Percentiles rank a stretch among this genome's conserved stretches.
Evolutionary conservation across 2,329 filamentous ascomycete species (phyloP).

Genomic region (Tetracladium maxilliforme): DNA sequence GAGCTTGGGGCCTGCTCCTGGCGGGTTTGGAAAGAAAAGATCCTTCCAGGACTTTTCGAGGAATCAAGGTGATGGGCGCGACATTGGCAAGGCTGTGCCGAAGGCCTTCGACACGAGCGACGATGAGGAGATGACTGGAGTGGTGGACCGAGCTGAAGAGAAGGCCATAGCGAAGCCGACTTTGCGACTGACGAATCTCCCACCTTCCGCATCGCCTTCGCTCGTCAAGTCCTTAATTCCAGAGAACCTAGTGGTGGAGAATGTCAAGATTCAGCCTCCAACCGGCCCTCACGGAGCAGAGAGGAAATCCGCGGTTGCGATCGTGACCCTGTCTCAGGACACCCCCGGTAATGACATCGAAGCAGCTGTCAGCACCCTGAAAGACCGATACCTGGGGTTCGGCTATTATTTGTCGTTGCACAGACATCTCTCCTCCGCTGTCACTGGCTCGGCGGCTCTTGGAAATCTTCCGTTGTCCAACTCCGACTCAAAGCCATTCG

Average conservation of each 20-base stretch:
- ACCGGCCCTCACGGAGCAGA: constrained; percentile 37
- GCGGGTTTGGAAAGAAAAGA: no score
- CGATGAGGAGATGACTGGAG: constrained; percentile 27
- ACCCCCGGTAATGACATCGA: constrained; percentile 78
- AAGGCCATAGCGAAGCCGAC: constrained; percentile 48
- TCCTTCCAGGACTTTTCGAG: constrained; percentile 12
- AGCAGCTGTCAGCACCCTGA: constrained; percentile 58
- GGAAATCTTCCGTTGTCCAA: no score
- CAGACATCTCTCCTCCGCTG: constrained; percentile 67
- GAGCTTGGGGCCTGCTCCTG: constrained; percentile 38
- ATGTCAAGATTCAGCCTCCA: constrained; percentile 54
- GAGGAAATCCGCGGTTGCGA: constrained; percentile 59
- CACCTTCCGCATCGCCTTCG: constrained; percentile 42
- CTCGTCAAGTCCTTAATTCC: constrained; percentile 45
- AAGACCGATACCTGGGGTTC: constrained; percentile 74
- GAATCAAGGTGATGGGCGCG: constrained; percentile 24
- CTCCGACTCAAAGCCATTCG: constrained; percentile 52
- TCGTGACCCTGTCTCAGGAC: constrained; percentile 68
- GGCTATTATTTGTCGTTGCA: constrained; percentile 73
- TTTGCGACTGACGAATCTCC: constrained; percentile 43
- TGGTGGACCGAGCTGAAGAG: constrained; percentile 28
- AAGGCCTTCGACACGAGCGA: constrained; percentile 60
- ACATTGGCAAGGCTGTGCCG: constrained; percentile 38
- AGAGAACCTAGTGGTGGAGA: constrained; percentile 49
- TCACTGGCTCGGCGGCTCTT: constrained; percentile 34